Evolutionary conservation across 805 yeast genomes (phyloP), one percentile per base, ranked within the genome.

Genomic region (Nakazawaea pomicola): DNA sequence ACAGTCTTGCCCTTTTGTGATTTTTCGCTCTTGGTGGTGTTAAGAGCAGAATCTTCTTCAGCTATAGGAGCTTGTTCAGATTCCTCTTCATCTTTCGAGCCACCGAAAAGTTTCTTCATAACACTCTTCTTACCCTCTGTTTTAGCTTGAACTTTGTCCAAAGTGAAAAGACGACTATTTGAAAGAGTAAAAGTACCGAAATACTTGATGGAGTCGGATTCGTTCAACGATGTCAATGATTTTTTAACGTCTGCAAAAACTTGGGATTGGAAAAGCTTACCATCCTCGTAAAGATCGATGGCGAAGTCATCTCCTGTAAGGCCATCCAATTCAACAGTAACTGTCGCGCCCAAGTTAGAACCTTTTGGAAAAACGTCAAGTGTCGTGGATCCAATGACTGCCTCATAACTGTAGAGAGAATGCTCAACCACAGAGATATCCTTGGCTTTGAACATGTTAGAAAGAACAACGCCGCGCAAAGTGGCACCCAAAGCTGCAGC

Each of bases 401-500:
- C 49, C 25, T 68, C 68, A 53, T 70, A 83, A 41, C 70, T 69
- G 48, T 65, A 71, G 31, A 72, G 53, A 0, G 80, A 58, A 41
- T 72, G 72, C 42, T 86, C 95, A 24, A 72, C 54, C 3, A 87
- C 68, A 18, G 67, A 62, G 36, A 87, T 70, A 32, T 76, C 78
- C 50, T 76, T 76, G 6, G 84, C 70, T 49, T 80, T 76, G 58
- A 79, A 82, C 52, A 79, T 72, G 29, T 78, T 72, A n/a, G 88
- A 77, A 29, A 87, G 65, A 36, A 78, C 70, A 30, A 88, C 83
- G 16, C 93, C 98, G 49, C 89, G 74, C 29, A 84, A 65, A n/a
- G 96, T 78, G 2, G 95, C 78, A 37, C 99, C 99, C 52, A 86
- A 70, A 11, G 87, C 96, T 39, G 87, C 87, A 33, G 97, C 80